A percentile compares a stretch with the other conserved stretches of the same genome.
Conservation (phyloP, 352 stramenopile species). For the Phytophthora pinifolia region DNA sequence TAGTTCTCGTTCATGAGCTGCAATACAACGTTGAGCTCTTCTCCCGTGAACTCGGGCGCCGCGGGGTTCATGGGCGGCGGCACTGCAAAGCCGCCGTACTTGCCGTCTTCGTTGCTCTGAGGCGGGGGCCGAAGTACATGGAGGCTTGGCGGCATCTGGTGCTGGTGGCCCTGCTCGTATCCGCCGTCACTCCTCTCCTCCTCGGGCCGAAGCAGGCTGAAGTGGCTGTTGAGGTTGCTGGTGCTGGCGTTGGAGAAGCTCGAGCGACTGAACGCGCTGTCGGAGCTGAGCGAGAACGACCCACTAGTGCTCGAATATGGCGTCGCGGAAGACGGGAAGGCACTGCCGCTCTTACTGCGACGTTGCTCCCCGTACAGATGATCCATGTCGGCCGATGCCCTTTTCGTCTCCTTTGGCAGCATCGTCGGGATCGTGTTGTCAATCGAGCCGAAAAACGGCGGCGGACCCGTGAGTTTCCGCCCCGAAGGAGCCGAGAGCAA, state of each 20-base stretch:
- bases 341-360: constrained; percentile 16
- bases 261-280: constrained; percentile 27
- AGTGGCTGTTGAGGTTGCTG: constrained; percentile 24
- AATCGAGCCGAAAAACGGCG: constrained; percentile 36
- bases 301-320: constrained; percentile 16
- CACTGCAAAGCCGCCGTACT: constrained; percentile 52
- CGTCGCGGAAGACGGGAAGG: constrained; percentile 24
- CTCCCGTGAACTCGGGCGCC: constrained; percentile 68
- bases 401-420: constrained; percentile 43
- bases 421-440: constrained; percentile 34
- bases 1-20: constrained; percentile 80
- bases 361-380: constrained; percentile 38
- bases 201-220: constrained; percentile 27
- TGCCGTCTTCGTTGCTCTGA: constrained; percentile 38
- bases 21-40: constrained; percentile 76
- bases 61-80: constrained; percentile 67
- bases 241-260: constrained; percentile 10
- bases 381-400: constrained; percentile 27
- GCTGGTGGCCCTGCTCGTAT: constrained; percentile 33
- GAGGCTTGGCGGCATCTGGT: constrained; percentile 34
- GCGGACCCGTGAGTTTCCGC: constrained; percentile 36
- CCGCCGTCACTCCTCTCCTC: constrained; percentile 25
- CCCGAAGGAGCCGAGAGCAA: constrained; percentile 12
- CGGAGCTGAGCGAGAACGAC: constrained; percentile 29
- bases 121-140: constrained; percentile 66